A percentile compares a stretch with the other conserved stretches of the same genome.
phyloP scores from a whole-genome alignment of 176 grass and related monocot species.

The Avena eriantha region DNA sequence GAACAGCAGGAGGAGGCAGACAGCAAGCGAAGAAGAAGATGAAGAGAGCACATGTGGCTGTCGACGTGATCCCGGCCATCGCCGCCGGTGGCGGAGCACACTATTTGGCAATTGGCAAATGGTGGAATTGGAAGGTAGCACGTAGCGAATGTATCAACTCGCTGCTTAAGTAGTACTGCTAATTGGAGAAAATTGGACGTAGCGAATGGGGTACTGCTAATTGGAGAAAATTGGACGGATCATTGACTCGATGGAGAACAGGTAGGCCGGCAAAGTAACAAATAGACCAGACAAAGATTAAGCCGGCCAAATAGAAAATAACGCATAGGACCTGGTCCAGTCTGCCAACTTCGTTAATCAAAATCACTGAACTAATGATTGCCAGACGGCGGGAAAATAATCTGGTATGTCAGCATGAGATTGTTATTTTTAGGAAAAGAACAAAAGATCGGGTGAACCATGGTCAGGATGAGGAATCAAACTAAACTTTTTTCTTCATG shows the following conservation, averaged over 20 bases:
- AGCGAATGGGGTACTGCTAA: neutral
- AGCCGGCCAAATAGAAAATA: conserved; percentile 30
- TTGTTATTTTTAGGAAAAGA: neutral
- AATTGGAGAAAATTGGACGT: neutral
- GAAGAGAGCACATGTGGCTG: neutral
- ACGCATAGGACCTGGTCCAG: neutral
- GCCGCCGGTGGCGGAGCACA: conserved; percentile 2
- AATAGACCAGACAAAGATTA: conserved; percentile 1
- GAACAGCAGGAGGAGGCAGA: neutral
- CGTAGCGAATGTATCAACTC: neutral
- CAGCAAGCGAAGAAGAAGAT: neutral
- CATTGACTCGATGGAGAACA: conserved; percentile 3
- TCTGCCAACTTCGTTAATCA: conserved; percentile 9
- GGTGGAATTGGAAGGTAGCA: neutral
- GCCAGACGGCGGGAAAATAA: neutral
- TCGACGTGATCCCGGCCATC: neutral
- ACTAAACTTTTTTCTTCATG: neutral
- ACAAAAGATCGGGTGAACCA: neutral
- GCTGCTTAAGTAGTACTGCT: neutral
- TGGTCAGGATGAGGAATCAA: neutral
- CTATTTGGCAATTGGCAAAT: neutral
- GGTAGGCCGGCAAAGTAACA: conserved; percentile 18
- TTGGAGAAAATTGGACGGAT: neutral
- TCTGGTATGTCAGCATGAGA: neutral
- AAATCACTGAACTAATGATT: neutral